Base-by-base conservation (phyloP, 306 rosid species). In the Trichosanthes cucumerina region DNA sequence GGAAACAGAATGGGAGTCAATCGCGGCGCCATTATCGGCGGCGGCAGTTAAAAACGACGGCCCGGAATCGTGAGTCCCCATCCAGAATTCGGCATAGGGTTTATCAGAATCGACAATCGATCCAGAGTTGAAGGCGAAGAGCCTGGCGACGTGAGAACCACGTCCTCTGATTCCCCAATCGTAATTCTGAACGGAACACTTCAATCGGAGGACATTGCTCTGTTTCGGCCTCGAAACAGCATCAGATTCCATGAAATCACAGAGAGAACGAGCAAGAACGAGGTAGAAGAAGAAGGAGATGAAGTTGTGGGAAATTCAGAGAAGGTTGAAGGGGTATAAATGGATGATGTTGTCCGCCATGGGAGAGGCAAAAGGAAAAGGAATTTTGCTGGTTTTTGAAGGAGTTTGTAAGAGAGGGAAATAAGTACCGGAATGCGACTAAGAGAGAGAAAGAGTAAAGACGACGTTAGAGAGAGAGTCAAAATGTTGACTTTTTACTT, bases 41-140 rank as follows among this genome's bases (percentile, higher is more conserved):
- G 84, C 13, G 0, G 7, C 70, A 60, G 79, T 76, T 47, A 95
- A 36, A 64, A 86, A 92, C 6, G 99, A 95, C 0, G 99, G 97
- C 16, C 92, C 99, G 1, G 99, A 92, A 34, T 88, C 90, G 36
- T 88, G 99, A 50, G 97, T 92, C 28, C 99, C 99, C 87, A 95
- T 95, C 99, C 99, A 95, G 43, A 95, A 79, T 82, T 95, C 99
- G 0, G 99, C 97, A 46, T 89, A 95, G 36, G 99, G 92, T 76
- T 76, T 74, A 4, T 87, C 87, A 2, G 87, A 84, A 77, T 82
- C 85, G 75, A 90, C 82, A 75, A 74, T 23, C 0, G 91, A 66
- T n/a, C 68, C 84, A 0, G 97, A 91, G 79, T 95, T 95, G 19
- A 81, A 82, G 16, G 89, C 80, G 76, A 62, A 88, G 15, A 95